phyloP scores from a whole-genome alignment of 1,284 basidiomycete species.

The Inonotus hispidus region DNA sequence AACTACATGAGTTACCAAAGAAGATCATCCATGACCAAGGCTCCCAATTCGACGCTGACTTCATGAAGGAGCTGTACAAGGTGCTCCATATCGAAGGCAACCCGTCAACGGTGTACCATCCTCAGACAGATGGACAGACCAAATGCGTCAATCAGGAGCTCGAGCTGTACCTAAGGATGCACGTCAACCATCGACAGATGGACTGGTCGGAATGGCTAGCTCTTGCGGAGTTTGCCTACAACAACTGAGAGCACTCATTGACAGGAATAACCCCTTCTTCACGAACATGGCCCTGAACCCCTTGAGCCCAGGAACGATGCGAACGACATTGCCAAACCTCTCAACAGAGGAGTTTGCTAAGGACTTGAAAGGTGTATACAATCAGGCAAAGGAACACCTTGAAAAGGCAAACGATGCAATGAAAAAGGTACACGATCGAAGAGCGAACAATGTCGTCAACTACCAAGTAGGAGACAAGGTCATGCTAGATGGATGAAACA shows the following conservation, averaged over 20 bases:
- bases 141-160: constrained; percentile 5
- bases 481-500: neutral
- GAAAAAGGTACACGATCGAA: neutral
- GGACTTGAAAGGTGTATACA: neutral
- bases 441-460: neutral
- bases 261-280: no score
- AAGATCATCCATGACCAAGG: neutral
- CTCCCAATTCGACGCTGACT: neutral
- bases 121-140: constrained; percentile 21
- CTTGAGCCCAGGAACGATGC: neutral
- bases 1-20: neutral
- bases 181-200: neutral
- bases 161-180: neutral
- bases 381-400: neutral
- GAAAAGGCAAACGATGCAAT: neutral
- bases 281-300: neutral
- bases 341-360: neutral
- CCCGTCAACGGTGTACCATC: constrained; percentile 27
- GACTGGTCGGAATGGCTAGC: neutral
- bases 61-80: neutral
- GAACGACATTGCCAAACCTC: neutral
- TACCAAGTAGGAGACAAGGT: neutral
- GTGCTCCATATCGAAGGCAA: neutral
- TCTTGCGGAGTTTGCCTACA: constrained; percentile 3
- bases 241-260: neutral